Evolutionary conservation across 179 eudicot species (phyloP).

Genomic region (Heliamphora pulchella): DNA sequence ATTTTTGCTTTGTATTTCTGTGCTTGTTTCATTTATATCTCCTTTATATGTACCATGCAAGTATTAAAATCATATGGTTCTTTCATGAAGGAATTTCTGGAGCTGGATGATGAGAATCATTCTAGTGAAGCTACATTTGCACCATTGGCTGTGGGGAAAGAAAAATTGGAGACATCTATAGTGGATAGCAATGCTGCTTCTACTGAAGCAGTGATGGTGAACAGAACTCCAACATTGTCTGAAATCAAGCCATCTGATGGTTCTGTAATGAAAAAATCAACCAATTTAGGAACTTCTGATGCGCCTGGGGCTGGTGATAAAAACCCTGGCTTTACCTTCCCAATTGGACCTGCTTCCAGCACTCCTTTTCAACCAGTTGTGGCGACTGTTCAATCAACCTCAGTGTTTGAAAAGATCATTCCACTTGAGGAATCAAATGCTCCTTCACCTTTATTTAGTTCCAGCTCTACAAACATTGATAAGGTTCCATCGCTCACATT

Average conservation of each 20-base stretch:
- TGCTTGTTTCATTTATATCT: conserved; percentile 7
- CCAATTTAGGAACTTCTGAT: conserved; percentile 21
- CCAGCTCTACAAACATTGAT: conserved; percentile 25
- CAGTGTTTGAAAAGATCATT: conserved; percentile 22
- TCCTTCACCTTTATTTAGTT: conserved; percentile 24
- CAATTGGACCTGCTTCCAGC: conserved; percentile 26
- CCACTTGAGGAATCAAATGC: conserved; percentile 20
- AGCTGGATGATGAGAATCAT: conserved; percentile 56
- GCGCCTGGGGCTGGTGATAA: conserved; percentile 23
- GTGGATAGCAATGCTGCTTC: conserved; percentile 21
- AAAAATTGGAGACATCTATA: conserved; percentile 19
- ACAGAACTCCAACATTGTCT: conserved; percentile 19
- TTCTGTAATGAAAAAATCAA: conserved; percentile 19
- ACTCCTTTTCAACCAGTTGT: conserved; percentile 18
- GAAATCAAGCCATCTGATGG: conserved; percentile 24
- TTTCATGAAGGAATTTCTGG: conserved; percentile 43
- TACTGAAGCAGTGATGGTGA: conserved; percentile 19
- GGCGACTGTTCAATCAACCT: conserved; percentile 22
- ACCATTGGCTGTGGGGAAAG: conserved; percentile 24
- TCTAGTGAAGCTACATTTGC: conserved; percentile 31
- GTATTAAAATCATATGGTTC: neutral
- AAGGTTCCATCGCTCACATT: conserved; percentile 26
- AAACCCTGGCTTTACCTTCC: conserved; percentile 18
- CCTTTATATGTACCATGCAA: neutral
- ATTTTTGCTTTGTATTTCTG: neutral